Conservation (phyloP, 164 flowering plant genomes). For the Dillenia suffruticosa region DNA sequence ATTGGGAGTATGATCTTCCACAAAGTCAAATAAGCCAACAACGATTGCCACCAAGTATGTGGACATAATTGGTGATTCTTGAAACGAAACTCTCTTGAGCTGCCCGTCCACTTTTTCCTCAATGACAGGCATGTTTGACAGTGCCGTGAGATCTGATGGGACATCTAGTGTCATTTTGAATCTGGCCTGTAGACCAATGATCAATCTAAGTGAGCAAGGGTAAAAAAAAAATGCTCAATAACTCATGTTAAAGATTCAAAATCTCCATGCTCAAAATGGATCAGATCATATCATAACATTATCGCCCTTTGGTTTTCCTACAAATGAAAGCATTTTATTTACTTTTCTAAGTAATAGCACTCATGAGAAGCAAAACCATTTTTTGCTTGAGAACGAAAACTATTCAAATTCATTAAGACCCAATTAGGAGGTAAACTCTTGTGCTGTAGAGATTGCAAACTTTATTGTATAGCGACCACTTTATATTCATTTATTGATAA, state of each 20-base stretch:
- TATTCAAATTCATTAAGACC: too few species aligned
- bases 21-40: constrained; percentile 89
- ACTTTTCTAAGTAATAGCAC: too few species aligned
- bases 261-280: neutral
- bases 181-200: constrained; percentile 57
- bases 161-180: constrained; percentile 83
- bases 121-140: constrained; percentile 89
- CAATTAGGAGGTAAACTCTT: too few species aligned
- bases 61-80: constrained; percentile 94
- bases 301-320: too few species aligned
- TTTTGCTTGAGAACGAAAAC: too few species aligned
- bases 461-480: too few species aligned
- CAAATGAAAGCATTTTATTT: too few species aligned
- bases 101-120: constrained; percentile 65
- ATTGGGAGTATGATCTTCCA: constrained; percentile 79
- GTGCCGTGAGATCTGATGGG: constrained; percentile 77
- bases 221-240: neutral
- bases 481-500: neutral
- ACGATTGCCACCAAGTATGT: constrained; percentile 95
- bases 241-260: neutral
- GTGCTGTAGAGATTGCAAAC: too few species aligned
- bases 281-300: too few species aligned
- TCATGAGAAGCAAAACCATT: too few species aligned
- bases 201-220: neutral
- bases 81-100: constrained; percentile 60